A percentile compares a stretch with the other conserved stretches of the same genome.
Conservation (phyloP, 2,329 filamentous ascomycete species). For the Aspergillus eucalypticola region DNA sequence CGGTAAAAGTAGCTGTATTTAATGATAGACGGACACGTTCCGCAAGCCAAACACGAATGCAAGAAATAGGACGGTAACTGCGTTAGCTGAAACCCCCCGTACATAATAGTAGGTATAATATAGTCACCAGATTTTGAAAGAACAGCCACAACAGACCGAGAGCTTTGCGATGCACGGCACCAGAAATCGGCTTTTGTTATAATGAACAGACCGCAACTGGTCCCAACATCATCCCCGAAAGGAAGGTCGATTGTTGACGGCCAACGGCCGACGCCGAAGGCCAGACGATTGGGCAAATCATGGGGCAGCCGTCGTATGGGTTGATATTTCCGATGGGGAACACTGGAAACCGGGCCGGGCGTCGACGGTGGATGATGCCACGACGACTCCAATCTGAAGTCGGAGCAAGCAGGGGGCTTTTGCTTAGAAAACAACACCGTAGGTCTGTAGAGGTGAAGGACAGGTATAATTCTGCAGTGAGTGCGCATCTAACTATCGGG, state of each 20-base stretch:
- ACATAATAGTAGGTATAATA: constrained; percentile 12
- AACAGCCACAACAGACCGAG: neutral
- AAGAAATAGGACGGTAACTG: no score
- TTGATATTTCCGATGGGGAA: constrained; percentile 16
- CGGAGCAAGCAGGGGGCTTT: neutral
- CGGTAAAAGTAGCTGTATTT: neutral
- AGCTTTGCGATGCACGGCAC: no score
- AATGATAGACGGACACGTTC: no score
- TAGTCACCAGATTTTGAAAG: constrained; percentile 17
- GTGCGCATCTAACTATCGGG: neutral
- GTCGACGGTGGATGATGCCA: neutral
- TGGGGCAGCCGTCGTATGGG: neutral
- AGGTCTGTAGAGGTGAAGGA: neutral
- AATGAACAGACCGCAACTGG: neutral
- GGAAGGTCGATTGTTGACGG: neutral
- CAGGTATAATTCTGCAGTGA: neutral
- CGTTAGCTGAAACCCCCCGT: no score
- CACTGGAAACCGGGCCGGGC: neutral
- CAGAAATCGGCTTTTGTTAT: no score
- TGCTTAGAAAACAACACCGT: neutral
- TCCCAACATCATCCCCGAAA: neutral
- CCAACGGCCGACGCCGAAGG: neutral
- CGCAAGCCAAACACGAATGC: no score
- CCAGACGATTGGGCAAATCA: neutral
- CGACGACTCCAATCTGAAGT: neutral